Evolutionary conservation across 192 early-diverging fungal species (phyloP).

Genomic region (Chytriomyces sp.): DNA sequence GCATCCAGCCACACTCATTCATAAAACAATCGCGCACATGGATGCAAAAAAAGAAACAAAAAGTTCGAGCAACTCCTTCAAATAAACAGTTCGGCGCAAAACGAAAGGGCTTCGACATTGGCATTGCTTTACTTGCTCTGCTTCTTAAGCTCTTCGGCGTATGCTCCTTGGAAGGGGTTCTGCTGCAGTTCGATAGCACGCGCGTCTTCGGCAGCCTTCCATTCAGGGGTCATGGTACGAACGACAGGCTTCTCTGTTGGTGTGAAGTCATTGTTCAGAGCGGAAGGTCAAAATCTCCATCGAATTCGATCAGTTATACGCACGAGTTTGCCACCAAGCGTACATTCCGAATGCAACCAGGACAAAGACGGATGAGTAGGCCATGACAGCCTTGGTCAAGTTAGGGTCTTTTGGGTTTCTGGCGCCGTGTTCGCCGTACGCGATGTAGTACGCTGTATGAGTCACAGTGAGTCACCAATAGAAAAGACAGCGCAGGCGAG

Average conservation of each 20-base stretch:
- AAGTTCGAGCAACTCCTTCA: too few species aligned
- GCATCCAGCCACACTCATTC: too few species aligned
- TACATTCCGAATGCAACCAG: conserved; percentile 65
- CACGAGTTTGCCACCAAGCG: conserved; percentile 42
- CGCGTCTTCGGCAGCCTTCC: conserved; percentile 50
- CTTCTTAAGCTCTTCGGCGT: conserved; percentile 46
- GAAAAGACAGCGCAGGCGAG: background rate
- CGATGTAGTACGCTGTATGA: conserved; percentile 82
- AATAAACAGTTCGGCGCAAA: too few species aligned
- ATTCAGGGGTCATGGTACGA: conserved; percentile 50
- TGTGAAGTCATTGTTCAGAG: background rate
- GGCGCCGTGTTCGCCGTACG: conserved; percentile 92
- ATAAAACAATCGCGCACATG: too few species aligned
- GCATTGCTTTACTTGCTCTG: conserved; percentile 4
- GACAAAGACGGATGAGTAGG: conserved; percentile 57
- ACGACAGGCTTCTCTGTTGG: conserved; percentile 42
- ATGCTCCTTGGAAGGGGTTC: conserved; percentile 56
- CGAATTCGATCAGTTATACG: background rate
- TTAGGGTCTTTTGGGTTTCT: conserved; percentile 78
- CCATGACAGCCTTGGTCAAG: conserved; percentile 65
- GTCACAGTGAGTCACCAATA: background rate
- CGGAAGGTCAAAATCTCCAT: conserved; percentile 9
- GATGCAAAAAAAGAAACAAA: too few species aligned
- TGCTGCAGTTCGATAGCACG: conserved; percentile 50
- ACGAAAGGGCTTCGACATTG: too few species aligned